phyloP scores from a whole-genome alignment of 2,329 filamentous ascomycete species.

The Penicillium sp. region DNA sequence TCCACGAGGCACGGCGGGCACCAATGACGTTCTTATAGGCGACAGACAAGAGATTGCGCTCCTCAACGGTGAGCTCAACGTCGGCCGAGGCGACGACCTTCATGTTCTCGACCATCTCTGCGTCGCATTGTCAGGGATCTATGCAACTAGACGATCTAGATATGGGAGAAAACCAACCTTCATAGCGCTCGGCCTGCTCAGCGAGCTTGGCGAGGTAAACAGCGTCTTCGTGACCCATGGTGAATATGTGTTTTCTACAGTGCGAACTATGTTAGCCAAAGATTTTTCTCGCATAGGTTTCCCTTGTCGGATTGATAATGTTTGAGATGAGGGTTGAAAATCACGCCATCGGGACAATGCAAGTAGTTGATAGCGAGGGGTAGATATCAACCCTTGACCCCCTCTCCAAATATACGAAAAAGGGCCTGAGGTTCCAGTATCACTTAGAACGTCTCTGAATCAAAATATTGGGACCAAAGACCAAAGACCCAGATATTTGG shows the following conservation, averaged over 20 bases:
- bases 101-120: slow-evolving; percentile 99
- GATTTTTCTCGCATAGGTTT: background rate
- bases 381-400: slow-evolving; percentile 11
- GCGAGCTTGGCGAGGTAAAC: slow-evolving; percentile 99
- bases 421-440: slow-evolving; percentile 5
- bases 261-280: slow-evolving; percentile 8
- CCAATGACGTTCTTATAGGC: slow-evolving; percentile 99
- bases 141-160: slow-evolving; percentile 17
- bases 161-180: slow-evolving; percentile 63
- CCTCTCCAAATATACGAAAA: slow-evolving; percentile 1
- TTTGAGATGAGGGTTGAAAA: slow-evolving; percentile 10
- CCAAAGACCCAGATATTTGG: background rate
- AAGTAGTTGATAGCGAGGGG: slow-evolving; percentile 22
- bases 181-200: slow-evolving; percentile 99
- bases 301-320: background rate
- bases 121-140: slow-evolving; percentile 14
- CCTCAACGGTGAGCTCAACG: slow-evolving; percentile 81
- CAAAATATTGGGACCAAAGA: background rate
- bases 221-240: slow-evolving; percentile 98
- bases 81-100: slow-evolving; percentile 92
- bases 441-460: background rate
- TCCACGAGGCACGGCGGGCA: slow-evolving; percentile 93
- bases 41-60: slow-evolving; percentile 95
- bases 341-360: slow-evolving; percentile 26
- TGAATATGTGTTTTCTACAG: slow-evolving; percentile 49